Percentiles rank a stretch among this genome's conserved stretches.
Evolutionary conservation across 768 basidiomycete species (phyloP).

Genomic region (Xanthoconium stramineum): DNA sequence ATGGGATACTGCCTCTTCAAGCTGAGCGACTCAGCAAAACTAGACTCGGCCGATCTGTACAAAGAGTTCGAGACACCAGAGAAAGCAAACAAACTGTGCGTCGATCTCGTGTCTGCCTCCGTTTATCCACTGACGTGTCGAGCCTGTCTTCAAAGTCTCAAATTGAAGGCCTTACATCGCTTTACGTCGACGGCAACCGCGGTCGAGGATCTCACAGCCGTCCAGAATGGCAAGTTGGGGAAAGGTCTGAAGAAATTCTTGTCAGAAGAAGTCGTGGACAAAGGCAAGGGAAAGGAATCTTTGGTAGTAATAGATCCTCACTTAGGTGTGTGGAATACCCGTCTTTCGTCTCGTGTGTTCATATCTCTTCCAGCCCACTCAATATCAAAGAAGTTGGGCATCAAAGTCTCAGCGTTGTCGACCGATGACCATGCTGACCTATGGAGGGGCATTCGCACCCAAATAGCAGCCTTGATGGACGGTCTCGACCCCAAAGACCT

Average conservation of each 20-base stretch:
- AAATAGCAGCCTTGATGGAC: conserved; percentile 82
- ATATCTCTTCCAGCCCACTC: conserved; percentile 54
- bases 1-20: conserved; percentile 99
- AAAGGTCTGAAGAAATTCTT: conserved; percentile 94
- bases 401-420: conserved; percentile 70
- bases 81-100: conserved; percentile 88
- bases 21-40: conserved; percentile 82
- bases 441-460: conserved; percentile 93
- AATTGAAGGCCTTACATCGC: conserved; percentile 92
- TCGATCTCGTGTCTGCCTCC: conserved; percentile 17
- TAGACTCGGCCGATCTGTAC: conserved; percentile 82
- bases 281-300: conserved; percentile 86
- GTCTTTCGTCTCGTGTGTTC: conserved; percentile 1
- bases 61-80: conserved; percentile 93
- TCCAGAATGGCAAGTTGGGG: conserved; percentile 90
- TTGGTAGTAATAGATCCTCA: conserved; percentile 86
- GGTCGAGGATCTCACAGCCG: conserved; percentile 92
- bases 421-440: conserved; percentile 68
- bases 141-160: conserved; percentile 57
- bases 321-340: conserved; percentile 61
- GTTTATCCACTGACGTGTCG: conserved; percentile 8
- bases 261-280: conserved; percentile 78
- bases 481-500: conserved; percentile 92
- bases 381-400: conserved; percentile 91
- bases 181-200: conserved; percentile 96